Base-by-base conservation (phyloP, 1,284 basidiomycete species). In the Paramarasmius palmivorus region DNA sequence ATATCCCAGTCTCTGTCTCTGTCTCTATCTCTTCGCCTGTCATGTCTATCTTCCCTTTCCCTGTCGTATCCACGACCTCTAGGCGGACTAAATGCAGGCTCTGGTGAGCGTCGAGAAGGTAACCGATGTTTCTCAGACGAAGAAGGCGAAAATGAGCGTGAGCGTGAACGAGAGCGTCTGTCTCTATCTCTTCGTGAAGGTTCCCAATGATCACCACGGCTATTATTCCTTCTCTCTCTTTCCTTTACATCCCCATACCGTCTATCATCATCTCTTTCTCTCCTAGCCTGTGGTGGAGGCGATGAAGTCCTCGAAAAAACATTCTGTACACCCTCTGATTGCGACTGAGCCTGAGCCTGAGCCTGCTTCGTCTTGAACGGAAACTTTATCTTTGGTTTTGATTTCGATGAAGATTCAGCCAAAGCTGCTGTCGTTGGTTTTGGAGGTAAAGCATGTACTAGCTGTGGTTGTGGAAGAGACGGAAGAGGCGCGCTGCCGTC, bases 311-410 rank as follows among this genome's bases (percentile, higher is more conserved):
- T 22, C 22, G 19, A 36, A 2, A 22, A 26, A 4, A 20, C 35
- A 17, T 17, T 12, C 20, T 41, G 34, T 42, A 23, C 25, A 23
- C 35, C 45, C 37, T 17, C 23, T 37, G 12, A 20, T 22, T 19
- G 14, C 19, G n/a, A 40, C 4, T 34, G 36, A 14, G 32, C 32
- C 19, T 58, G 39, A 9, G 15, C 23, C 7, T 49, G 45, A 15
- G 17, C 14, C 59, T 40, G 17, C 58, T 84, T 88, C 65, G 73
- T 79, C 68, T 89, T 90, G 73, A 90, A 90, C 1, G 88, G 88
- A 67, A 88, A 90, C 6, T 83, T 79, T 15, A 90, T 74, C 59
- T 77, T 83, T 25, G 71, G 47, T 61, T 76, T 73, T 29, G 53
- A 25, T 34, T 44, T 45, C 40, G 46, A 17, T 6, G 15, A 14